Evolutionary conservation across 2,329 filamentous ascomycete genomes (phyloP), one percentile per base, ranked within the genome.

Genomic region (Colletotrichum tofieldiae): DNA sequence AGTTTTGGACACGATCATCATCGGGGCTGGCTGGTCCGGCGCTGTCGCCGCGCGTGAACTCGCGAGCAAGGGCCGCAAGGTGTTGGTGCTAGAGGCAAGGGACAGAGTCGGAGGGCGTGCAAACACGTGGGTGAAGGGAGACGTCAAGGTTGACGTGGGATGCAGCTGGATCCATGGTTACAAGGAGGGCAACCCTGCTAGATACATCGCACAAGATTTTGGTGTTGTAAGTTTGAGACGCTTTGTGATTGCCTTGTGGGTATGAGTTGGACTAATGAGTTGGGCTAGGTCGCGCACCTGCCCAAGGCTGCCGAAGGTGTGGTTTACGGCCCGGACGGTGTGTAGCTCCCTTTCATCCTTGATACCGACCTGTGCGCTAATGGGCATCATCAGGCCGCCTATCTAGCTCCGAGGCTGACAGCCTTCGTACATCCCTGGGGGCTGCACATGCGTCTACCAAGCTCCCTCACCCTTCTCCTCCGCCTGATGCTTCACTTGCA

Each of bases 111-210:
- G 75, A 41, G 73, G 75, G 45, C 69, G 69, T 26, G 70, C 64
- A 39, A 68, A 59, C 8, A 75, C 72, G 6, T 72, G 70, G 70
- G 47, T 61, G 18, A 72, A 70, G 47, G 60, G 70, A 41, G 47
- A 65, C n/a, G 65, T 69, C 54, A 72, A 72, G 55, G 55, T 72
- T 43, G 70, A 72, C 29, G 45, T 72, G 8, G 70, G 70, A 43
- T 72, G 70, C 35, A 72, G 70, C 66, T 72, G 70, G 70, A 72
- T 72, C 9, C 70, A 72, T 12, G 70, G 70, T 16, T 72, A 70
- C 54, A 39, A 41, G 41, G 70, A 72, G 55, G 66, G 70, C 26
- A 72, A 72, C 9, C 70, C 70, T 18, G 66, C 59, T 54, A 65
- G 70, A 64, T 70, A 70, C 5, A 69, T 72, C 20, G 70, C 70